A percentile compares a stretch with the other conserved stretches of the same genome.
Evolutionary conservation across 2,329 filamentous ascomycete species (phyloP).

Genomic region (Sporothrix sp.): DNA sequence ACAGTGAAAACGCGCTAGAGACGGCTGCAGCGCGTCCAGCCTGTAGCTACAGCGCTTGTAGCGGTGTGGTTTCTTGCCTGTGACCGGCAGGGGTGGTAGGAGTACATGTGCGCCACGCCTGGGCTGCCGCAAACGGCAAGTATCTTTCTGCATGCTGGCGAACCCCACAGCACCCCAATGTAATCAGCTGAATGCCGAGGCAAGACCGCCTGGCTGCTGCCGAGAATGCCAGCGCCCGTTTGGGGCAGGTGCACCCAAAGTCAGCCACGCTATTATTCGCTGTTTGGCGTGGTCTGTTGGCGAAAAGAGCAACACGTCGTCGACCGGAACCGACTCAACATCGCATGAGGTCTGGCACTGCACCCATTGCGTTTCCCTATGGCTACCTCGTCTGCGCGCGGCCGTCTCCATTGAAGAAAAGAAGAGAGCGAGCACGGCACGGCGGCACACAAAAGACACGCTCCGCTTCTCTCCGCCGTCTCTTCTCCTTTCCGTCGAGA

Average conservation of each 20-base stretch:
- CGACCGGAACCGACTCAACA: not conserved
- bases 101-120: not conserved
- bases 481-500: not conserved
- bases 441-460: not conserved
- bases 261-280: constrained; percentile 8
- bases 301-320: not conserved
- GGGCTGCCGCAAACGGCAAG: not conserved
- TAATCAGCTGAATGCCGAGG: constrained; percentile 18
- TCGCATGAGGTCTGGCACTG: constrained; percentile 1
- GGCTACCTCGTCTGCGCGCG: constrained; percentile 1
- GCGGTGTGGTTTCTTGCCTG: no score
- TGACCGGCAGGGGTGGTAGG: not conserved
- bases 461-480: not conserved
- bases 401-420: constrained; percentile 3
- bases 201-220: constrained; percentile 8
- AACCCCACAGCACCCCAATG: constrained; percentile 9
- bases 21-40: not conserved
- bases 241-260: constrained; percentile 4
- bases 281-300: no score
- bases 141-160: not conserved
- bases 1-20: constrained; percentile 2
- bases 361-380: constrained; percentile 9
- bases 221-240: constrained; percentile 10
- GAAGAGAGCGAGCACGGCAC: not conserved
- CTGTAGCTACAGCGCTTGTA: not conserved